Evolutionary conservation across 805 yeast genomes (phyloP).

Genomic region (Isabelozyma gotoi): DNA sequence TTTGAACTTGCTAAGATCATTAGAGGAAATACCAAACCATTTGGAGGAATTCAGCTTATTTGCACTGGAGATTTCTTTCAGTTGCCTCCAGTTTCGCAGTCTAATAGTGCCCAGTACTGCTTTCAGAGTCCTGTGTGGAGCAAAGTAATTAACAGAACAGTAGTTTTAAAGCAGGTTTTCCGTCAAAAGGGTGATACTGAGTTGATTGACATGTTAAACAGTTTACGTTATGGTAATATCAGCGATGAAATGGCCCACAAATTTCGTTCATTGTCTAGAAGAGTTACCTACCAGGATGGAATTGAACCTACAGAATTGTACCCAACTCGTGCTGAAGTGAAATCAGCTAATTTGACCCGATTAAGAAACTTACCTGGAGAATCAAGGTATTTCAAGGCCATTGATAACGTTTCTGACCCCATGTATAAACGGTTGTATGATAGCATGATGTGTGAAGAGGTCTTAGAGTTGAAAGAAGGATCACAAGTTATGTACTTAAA

Average conservation of each 20-base stretch:
- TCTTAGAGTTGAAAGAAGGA: conserved; percentile 66
- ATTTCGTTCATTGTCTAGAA: conserved; percentile 57
- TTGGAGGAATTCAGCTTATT: conserved; percentile 92
- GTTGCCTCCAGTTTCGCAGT: conserved; percentile 79
- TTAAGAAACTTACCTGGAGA: conserved; percentile 46
- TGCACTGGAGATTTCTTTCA: conserved; percentile 96
- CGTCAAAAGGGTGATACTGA: conserved; percentile 81
- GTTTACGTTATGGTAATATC: conserved; percentile 72
- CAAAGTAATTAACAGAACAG: conserved; percentile 58
- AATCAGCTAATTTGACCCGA: conserved; percentile 57
- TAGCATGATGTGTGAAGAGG: conserved; percentile 69
- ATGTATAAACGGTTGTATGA: conserved; percentile 40
- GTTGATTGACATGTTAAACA: conserved; percentile 76
- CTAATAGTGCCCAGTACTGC: conserved; percentile 51
- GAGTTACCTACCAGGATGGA: conserved; percentile 63
- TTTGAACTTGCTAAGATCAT: conserved; percentile 63
- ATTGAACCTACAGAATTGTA: conserved; percentile 86
- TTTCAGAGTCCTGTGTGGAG: conserved; percentile 78
- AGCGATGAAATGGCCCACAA: conserved; percentile 45
- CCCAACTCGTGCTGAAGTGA: conserved; percentile 86
- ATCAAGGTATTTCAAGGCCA: conserved; percentile 39
- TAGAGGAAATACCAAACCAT: conserved; percentile 59
- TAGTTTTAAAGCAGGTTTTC: conserved; percentile 75
- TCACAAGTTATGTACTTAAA: conserved; percentile 95
- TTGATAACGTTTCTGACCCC: conserved; percentile 27